These are phyloP conservation scores for Macrophomina tecta DNA, from an alignment of 2,329 filamentous ascomycete genomes.

Conservation along the genomic window DNA sequence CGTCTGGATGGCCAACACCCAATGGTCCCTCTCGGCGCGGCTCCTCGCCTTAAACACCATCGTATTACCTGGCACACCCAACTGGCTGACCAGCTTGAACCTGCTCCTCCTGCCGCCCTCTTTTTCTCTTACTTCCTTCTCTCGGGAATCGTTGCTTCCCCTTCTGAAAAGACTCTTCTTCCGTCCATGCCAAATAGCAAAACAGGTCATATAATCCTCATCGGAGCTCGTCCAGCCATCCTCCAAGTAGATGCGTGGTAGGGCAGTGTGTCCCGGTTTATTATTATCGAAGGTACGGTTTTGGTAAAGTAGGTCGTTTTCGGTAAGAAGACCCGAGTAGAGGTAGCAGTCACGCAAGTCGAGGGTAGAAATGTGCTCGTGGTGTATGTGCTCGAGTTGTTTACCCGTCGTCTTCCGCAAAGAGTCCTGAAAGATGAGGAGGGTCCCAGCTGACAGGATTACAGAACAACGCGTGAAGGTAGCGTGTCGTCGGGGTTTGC, in stretches of 20 bases:
- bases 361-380: constrained; percentile 64
- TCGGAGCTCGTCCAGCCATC: constrained; percentile 68
- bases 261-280: constrained; percentile 63
- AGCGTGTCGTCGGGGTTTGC: constrained; percentile 67
- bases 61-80: constrained; percentile 66
- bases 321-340: constrained; percentile 68
- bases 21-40: constrained; percentile 69
- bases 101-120: constrained; percentile 40
- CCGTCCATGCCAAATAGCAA: constrained; percentile 69
- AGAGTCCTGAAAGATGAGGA: constrained; percentile 67
- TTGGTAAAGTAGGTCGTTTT: constrained; percentile 65
- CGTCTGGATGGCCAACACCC: constrained; percentile 69
- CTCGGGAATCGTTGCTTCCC: constrained; percentile 39
- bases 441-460: constrained; percentile 64
- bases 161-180: constrained; percentile 62
- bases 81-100: constrained; percentile 64
- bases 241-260: constrained; percentile 65
- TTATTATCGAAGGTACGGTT: constrained; percentile 70
- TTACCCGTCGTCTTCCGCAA: constrained; percentile 62
- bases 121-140: constrained; percentile 12
- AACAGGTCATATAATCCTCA: constrained; percentile 70
- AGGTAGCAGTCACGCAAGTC: constrained; percentile 69
- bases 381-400: constrained; percentile 65
- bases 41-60: constrained; percentile 71
- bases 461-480: constrained; percentile 67